These are phyloP conservation scores for Saxophila tyrrhenica DNA, from an alignment of 495 filamentous ascomycete genomes.

Conservation along the genomic window DNA sequence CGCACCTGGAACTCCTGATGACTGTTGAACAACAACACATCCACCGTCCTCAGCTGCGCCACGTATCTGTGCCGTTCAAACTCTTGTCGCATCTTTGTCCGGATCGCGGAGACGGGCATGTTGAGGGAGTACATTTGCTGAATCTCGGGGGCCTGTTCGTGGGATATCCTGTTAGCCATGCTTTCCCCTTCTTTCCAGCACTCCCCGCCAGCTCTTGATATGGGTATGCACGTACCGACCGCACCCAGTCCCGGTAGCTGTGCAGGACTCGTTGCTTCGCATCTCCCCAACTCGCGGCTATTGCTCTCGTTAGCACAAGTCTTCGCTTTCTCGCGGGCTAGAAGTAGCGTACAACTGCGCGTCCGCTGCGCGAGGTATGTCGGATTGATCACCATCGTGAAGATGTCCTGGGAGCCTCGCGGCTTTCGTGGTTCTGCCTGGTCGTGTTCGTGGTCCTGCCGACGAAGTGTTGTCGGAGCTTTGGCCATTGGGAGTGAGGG, in stretches of 20 bases:
- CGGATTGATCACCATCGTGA: conserved; percentile 67
- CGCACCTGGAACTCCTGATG: conserved; percentile 78
- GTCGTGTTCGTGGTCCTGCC: too few species aligned
- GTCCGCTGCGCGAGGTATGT: conserved; percentile 86
- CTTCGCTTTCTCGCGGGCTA: neutral
- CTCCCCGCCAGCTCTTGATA: neutral
- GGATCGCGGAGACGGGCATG: conserved; percentile 75
- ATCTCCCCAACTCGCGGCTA: conserved; percentile 80
- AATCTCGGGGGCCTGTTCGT: conserved; percentile 75
- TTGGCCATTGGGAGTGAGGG: too few species aligned
- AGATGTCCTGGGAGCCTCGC: neutral
- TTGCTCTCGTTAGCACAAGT: neutral
- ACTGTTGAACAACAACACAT: conserved; percentile 78
- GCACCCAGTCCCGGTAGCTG: conserved; percentile 86
- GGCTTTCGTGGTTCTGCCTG: neutral
- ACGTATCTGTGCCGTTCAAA: conserved; percentile 95
- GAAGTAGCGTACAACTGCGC: conserved; percentile 62
- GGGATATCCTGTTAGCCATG: neutral
- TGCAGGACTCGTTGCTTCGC: conserved; percentile 70
- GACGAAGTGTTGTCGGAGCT: too few species aligned
- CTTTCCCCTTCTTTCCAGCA: neutral
- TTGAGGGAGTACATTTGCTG: conserved; percentile 91
- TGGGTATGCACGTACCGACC: conserved; percentile 55
- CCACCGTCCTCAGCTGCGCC: conserved; percentile 72
- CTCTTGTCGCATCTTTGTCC: conserved; percentile 91